Conservation (phyloP, 164 flowering plant species). For the Stephania cephalantha region DNA sequence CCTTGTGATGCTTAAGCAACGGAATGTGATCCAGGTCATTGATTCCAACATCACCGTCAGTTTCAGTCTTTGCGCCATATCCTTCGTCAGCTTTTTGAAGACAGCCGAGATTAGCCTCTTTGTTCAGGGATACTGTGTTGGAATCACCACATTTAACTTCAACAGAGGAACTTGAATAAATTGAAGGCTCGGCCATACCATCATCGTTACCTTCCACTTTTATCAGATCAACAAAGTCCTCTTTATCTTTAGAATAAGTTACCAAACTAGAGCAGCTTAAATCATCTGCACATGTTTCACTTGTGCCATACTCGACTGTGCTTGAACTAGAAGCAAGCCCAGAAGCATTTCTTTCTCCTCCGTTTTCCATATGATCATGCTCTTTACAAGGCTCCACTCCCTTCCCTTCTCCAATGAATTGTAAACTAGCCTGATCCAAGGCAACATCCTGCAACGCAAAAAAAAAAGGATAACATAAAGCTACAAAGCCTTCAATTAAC, state of each 20-base stretch:
- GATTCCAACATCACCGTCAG: slow-evolving; percentile 10
- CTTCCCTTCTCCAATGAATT: slow-evolving; percentile 4
- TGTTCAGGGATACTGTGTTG: slow-evolving; percentile 4
- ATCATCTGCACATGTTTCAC: background rate
- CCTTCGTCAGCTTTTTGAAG: slow-evolving; percentile 4
- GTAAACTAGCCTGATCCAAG: background rate
- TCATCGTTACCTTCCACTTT: slow-evolving; percentile 9
- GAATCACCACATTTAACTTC: slow-evolving; percentile 21
- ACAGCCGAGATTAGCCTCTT: slow-evolving; percentile 11
- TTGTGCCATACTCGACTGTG: background rate
- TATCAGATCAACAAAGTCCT: slow-evolving; percentile 11
- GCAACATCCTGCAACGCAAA: slow-evolving; percentile 6
- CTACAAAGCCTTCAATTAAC: background rate
- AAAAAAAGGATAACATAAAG: background rate
- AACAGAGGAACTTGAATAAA: slow-evolving; percentile 10
- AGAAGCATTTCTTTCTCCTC: slow-evolving; percentile 7
- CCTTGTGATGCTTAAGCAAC: slow-evolving; percentile 32
- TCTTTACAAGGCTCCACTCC: background rate
- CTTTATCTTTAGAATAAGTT: background rate
- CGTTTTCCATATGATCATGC: background rate
- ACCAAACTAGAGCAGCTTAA: background rate
- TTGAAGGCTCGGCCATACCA: slow-evolving; percentile 7
- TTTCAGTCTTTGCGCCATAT: slow-evolving; percentile 14
- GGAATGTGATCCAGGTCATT: slow-evolving; percentile 45
- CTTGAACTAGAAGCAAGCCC: slow-evolving; percentile 7